Conservation (phyloP, 306 rosid genomes). For the Rosa lucieae region DNA sequence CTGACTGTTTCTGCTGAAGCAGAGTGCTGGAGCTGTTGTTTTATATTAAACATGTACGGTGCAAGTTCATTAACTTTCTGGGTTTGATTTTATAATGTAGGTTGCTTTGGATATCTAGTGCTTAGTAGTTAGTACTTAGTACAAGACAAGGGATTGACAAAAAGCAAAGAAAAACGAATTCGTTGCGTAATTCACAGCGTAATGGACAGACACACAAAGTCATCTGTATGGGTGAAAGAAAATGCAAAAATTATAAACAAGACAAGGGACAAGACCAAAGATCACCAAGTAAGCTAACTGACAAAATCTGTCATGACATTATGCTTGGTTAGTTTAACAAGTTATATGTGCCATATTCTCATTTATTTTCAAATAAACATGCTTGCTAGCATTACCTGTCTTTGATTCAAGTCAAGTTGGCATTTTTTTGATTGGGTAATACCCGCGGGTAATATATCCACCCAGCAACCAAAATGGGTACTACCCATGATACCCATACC, state of each 20-base stretch:
- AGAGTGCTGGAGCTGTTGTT: not conserved
- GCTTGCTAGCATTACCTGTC: no score
- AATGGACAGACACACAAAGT: not conserved
- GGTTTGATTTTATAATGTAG: not conserved
- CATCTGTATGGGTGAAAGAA: not conserved
- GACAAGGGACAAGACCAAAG: not conserved
- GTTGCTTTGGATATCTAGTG: slow-evolving; percentile 8
- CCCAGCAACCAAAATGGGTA: no score
- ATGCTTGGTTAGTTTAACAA: not conserved
- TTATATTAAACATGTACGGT: not conserved
- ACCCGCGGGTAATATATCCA: no score
- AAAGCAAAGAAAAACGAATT: not conserved
- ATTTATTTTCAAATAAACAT: not conserved
- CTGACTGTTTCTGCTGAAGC: not conserved
- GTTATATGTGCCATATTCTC: not conserved
- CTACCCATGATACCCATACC: no score
- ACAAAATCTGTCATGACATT: not conserved
- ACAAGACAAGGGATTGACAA: slow-evolving; percentile 28
- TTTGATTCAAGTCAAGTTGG: no score
- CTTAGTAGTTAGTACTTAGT: not conserved
- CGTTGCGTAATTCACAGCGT: not conserved
- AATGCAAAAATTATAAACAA: not conserved
- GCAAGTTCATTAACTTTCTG: not conserved
- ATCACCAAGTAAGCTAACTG: not conserved
- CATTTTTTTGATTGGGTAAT: no score